Evolutionary conservation across 345 rosid species (phyloP).

Genomic region (Gossypium australe): DNA sequence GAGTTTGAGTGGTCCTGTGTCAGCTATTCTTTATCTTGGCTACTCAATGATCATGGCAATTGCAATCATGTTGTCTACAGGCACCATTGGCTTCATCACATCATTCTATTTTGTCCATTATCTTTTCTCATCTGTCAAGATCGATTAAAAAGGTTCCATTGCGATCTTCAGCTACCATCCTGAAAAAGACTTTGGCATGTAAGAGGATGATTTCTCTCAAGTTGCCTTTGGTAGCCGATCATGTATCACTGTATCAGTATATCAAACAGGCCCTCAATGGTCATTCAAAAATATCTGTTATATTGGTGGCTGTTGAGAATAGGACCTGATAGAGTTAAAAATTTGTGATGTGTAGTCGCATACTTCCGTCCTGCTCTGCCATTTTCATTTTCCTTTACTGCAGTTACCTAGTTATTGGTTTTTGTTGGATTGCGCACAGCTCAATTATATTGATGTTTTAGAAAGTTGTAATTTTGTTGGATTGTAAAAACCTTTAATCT

Average conservation of each 20-base stretch:
- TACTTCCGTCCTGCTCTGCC: neutral
- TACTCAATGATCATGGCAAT: constrained; percentile 72
- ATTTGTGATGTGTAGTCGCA: neutral
- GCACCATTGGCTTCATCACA: constrained; percentile 69
- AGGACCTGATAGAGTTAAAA: neutral
- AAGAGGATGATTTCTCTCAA: constrained; percentile 1
- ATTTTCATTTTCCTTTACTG: neutral
- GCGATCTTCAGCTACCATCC: neutral
- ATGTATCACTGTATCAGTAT: constrained; percentile 7
- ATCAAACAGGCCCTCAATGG: neutral
- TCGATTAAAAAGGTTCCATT: constrained; percentile 35
- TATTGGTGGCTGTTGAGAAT: neutral
- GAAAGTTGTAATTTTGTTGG: constrained; percentile 19
- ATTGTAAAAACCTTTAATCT: constrained; percentile 8
- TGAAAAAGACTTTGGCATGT: constrained; percentile 16
- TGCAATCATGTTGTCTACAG: constrained; percentile 78
- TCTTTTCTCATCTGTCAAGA: constrained; percentile 80
- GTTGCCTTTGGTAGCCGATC: constrained; percentile 12
- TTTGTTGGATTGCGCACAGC: constrained; percentile 5
- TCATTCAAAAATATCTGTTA: neutral
- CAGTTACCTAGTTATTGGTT: constrained; percentile 18
- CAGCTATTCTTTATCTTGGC: constrained; percentile 71
- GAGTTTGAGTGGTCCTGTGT: constrained; percentile 83
- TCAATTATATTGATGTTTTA: constrained; percentile 12
- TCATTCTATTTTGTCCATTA: constrained; percentile 79